Conservation (phyloP, 2,329 filamentous ascomycete species). For the Bipolaris gigantea region DNA sequence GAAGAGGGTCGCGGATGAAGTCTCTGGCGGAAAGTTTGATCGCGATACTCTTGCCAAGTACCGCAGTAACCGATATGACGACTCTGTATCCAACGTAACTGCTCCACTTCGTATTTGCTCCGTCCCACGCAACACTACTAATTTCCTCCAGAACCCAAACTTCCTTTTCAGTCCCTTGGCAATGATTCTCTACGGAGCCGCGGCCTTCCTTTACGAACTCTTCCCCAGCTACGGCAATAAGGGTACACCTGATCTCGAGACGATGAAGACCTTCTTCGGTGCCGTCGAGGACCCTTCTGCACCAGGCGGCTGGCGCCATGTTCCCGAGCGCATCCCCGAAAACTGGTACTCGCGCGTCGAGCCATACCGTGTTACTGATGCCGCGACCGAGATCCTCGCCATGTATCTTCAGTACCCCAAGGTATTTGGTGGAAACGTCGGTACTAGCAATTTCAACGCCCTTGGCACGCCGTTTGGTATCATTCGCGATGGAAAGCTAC, state of each 20-base stretch:
- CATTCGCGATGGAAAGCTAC: constrained; percentile 47
- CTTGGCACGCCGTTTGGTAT: constrained; percentile 41
- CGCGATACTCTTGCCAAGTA: constrained; percentile 44
- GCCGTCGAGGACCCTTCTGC: constrained; percentile 42
- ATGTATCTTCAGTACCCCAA: constrained; percentile 50
- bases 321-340: constrained; percentile 46
- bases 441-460: constrained; percentile 43
- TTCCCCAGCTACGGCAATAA: constrained; percentile 39
- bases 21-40: constrained; percentile 43
- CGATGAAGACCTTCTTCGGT: constrained; percentile 44
- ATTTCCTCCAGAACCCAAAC: constrained; percentile 24
- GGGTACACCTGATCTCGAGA: constrained; percentile 22
- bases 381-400: constrained; percentile 45
- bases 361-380: constrained; percentile 43
- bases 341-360: constrained; percentile 45
- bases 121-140: not conserved
- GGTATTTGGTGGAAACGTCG: constrained; percentile 49
- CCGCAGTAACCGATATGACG: constrained; percentile 46
- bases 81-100: constrained; percentile 39
- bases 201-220: constrained; percentile 50
- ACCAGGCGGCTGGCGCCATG: constrained; percentile 43
- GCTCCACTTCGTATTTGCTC: not conserved
- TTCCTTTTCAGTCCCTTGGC: constrained; percentile 50
- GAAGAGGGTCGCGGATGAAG: constrained; percentile 34
- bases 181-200: constrained; percentile 48